phyloP scores from a whole-genome alignment of 129 eudicot species.

The Cynara cardunculus region DNA sequence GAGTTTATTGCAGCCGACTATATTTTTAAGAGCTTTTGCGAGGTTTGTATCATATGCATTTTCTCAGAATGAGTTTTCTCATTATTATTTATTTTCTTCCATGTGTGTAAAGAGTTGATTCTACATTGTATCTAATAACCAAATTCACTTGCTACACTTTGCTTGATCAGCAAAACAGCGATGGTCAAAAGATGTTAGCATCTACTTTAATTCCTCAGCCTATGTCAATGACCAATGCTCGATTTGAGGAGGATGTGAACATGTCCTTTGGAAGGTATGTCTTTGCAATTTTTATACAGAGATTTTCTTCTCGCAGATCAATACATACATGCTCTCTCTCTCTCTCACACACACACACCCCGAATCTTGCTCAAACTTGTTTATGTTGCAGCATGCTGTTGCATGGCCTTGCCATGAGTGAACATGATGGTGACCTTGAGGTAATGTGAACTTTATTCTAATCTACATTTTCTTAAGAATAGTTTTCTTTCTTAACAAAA shows the following conservation, averaged over 20 bases:
- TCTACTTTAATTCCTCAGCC: slow-evolving; percentile 93
- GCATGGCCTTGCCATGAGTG: slow-evolving; percentile 72
- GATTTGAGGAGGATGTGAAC: slow-evolving; percentile 73
- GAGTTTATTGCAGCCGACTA: slow-evolving; percentile 86
- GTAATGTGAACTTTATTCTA: slow-evolving; percentile 30
- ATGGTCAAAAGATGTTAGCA: slow-evolving; percentile 81
- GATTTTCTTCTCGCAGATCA: neutral
- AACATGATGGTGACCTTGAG: slow-evolving; percentile 93
- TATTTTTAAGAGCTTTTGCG: slow-evolving; percentile 78
- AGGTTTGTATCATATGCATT: slow-evolving; percentile 42
- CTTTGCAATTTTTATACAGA: neutral
- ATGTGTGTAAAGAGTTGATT: neutral
- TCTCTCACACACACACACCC: too few relatives aligned
- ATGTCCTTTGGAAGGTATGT: slow-evolving; percentile 94
- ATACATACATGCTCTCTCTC: neutral
- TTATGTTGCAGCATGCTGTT: slow-evolving; percentile 73
- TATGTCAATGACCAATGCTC: slow-evolving; percentile 52
- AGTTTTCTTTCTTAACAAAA: neutral
- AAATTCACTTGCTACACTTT: neutral
- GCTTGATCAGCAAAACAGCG: slow-evolving; percentile 59
- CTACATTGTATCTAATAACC: neutral
- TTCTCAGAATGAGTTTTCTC: neutral
- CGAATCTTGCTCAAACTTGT: slow-evolving; percentile 12
- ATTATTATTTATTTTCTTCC: neutral
- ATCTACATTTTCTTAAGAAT: neutral